phyloP scores from a whole-genome alignment of 2,329 filamentous ascomycete species.

The Diplodia seriata region DNA sequence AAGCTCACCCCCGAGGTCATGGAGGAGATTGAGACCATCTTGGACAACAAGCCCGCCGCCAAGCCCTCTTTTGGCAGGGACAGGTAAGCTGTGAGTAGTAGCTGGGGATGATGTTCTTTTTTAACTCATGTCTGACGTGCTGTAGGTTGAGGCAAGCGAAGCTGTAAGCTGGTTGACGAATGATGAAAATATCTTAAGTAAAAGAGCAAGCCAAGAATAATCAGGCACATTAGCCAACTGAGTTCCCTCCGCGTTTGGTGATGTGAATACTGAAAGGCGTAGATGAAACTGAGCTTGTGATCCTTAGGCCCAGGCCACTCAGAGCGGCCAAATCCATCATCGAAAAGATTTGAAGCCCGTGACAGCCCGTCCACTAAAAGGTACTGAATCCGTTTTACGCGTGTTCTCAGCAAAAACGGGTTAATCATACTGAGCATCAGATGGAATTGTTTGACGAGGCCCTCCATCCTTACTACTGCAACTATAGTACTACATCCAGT shows the following conservation, averaged over 20 bases:
- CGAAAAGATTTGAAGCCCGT: too few relatives aligned
- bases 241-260: neutral
- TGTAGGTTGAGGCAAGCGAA: slow-evolving; percentile 14
- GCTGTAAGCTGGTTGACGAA: slow-evolving; percentile 1
- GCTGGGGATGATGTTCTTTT: neutral
- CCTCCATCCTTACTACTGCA: too few relatives aligned
- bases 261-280: neutral
- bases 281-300: neutral
- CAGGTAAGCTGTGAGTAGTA: slow-evolving; percentile 34
- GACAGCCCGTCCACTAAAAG: too few relatives aligned
- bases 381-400: too few relatives aligned
- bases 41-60: slow-evolving; percentile 49
- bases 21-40: slow-evolving; percentile 50
- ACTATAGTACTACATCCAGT: too few relatives aligned
- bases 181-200: neutral
- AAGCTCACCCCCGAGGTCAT: slow-evolving; percentile 50
- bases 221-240: neutral
- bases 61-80: slow-evolving; percentile 34
- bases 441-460: too few relatives aligned
- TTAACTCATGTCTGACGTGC: neutral
- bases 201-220: slow-evolving; percentile 3
- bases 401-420: too few relatives aligned
- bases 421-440: too few relatives aligned
- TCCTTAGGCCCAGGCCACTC: too few relatives aligned
- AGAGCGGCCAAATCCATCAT: too few relatives aligned